Evolutionary conservation across 805 yeast species (phyloP).

Genomic region (Lipomyces starkeyi): DNA sequence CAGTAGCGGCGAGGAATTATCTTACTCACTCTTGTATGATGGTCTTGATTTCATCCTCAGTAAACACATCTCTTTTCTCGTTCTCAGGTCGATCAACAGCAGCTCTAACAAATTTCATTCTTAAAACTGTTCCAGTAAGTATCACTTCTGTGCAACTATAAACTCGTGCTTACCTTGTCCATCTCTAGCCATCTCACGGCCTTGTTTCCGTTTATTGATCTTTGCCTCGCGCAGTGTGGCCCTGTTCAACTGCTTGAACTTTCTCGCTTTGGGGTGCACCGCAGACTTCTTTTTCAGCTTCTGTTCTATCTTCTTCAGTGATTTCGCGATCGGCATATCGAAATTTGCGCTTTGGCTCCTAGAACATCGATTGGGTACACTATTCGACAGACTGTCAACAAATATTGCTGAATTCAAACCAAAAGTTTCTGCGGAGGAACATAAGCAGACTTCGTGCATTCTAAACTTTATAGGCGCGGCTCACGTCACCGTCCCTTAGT

Average conservation of each 20-base stretch:
- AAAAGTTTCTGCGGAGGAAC: background rate
- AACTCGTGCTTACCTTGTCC: constrained; percentile 37
- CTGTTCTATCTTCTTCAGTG: constrained; percentile 68
- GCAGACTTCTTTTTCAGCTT: constrained; percentile 57
- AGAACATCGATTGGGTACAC: background rate
- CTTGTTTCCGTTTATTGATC: constrained; percentile 62
- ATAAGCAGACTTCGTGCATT: background rate
- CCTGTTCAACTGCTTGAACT: constrained; percentile 78
- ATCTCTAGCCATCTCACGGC: constrained; percentile 57
- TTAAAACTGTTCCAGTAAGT: constrained; percentile 47
- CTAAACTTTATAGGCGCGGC: background rate
- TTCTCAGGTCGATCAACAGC: constrained; percentile 49
- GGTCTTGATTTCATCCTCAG: constrained; percentile 62
- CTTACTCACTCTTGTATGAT: constrained; percentile 59
- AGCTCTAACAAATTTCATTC: constrained; percentile 66
- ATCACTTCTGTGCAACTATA: background rate
- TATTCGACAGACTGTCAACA: background rate
- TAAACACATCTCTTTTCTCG: constrained; percentile 52
- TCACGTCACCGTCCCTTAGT: too few species aligned
- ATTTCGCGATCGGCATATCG: constrained; percentile 71
- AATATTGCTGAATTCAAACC: background rate
- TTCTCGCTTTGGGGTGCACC: constrained; percentile 87
- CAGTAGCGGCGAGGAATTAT: background rate
- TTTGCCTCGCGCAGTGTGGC: constrained; percentile 87
- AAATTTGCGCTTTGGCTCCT: background rate